These are phyloP conservation scores for Colletotrichum zoysiae DNA, from an alignment of 2,329 filamentous ascomycete genomes.

Conservation along the genomic window DNA sequence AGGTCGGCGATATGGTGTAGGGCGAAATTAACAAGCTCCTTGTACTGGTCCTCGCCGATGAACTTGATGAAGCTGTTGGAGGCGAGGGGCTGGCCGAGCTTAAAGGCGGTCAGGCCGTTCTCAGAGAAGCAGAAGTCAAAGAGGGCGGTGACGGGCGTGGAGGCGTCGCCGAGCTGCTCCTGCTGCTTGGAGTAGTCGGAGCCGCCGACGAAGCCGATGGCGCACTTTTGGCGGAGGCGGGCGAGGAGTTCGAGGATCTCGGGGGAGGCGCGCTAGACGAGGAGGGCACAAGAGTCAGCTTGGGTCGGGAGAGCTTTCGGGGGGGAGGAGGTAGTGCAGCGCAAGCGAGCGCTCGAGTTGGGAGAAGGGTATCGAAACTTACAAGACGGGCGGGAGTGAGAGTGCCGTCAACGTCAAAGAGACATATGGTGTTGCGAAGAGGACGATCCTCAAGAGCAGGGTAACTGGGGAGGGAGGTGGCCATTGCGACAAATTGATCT, in stretches of 20 bases:
- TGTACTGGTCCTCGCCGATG: conserved; percentile 88
- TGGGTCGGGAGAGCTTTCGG: conserved; percentile 2
- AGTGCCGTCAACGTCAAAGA: conserved; percentile 97
- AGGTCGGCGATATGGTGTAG: conserved; percentile 88
- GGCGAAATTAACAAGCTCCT: conserved; percentile 80
- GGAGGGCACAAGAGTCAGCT: conserved; percentile 41
- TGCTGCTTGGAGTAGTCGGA: conserved; percentile 94
- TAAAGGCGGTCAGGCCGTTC: conserved; percentile 94
- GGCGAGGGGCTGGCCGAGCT: conserved; percentile 80
- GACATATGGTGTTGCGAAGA: conserved; percentile 90
- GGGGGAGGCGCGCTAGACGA: conserved; percentile 72
- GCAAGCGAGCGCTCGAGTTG: background rate
- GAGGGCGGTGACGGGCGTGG: conserved; percentile 79
- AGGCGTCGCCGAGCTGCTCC: conserved; percentile 84
- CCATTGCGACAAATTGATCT: conserved; percentile 30
- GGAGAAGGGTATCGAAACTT: conserved; percentile 48
- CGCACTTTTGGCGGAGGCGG: conserved; percentile 85
- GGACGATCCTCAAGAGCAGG: conserved; percentile 86
- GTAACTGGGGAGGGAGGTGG: conserved; percentile 58
- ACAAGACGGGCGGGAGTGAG: conserved; percentile 86
- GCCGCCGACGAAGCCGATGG: conserved; percentile 93
- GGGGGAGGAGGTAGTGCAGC: background rate
- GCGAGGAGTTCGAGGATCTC: conserved; percentile 88
- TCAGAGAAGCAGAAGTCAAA: conserved; percentile 99
- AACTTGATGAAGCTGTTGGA: conserved; percentile 90